Conservation (phyloP, 2,329 filamentous ascomycete genomes). For the Raffaelea deltoideospora region DNA sequence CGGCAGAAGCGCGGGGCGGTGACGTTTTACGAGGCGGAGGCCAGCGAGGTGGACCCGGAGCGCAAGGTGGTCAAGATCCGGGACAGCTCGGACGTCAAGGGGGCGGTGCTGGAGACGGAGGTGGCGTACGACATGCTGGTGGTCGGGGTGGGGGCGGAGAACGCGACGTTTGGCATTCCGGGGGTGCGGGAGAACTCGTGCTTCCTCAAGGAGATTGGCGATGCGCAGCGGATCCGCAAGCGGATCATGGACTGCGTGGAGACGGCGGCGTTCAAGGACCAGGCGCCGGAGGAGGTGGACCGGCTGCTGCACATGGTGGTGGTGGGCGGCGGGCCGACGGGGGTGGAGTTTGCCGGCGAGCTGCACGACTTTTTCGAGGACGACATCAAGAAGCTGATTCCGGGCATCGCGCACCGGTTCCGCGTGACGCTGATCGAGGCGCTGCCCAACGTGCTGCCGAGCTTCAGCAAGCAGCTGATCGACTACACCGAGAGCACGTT, state of each 20-base stretch:
- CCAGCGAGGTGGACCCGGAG: slow-evolving; percentile 85
- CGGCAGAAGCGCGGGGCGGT: slow-evolving; percentile 87
- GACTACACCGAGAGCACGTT: slow-evolving; percentile 99
- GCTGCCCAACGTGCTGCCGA: slow-evolving; percentile 87
- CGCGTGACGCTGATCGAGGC: slow-evolving; percentile 96
- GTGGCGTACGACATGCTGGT: slow-evolving; percentile 98
- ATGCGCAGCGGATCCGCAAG: slow-evolving; percentile 92
- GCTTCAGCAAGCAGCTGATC: slow-evolving; percentile 98
- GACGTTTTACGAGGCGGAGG: slow-evolving; percentile 96
- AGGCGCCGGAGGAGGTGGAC: slow-evolving; percentile 73
- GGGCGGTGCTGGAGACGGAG: slow-evolving; percentile 65
- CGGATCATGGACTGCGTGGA: slow-evolving; percentile 99
- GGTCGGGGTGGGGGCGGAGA: slow-evolving; percentile 92
- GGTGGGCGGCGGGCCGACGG: slow-evolving; percentile 82
- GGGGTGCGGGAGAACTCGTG: slow-evolving; percentile 91
- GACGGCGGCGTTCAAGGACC: slow-evolving; percentile 96
- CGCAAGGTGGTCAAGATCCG: slow-evolving; percentile 78
- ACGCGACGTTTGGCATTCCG: slow-evolving; percentile 94
- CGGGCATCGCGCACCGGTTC: slow-evolving; percentile 89
- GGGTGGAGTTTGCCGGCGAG: slow-evolving; percentile 96
- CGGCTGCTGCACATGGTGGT: slow-evolving; percentile 97
- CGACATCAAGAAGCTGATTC: slow-evolving; percentile 95
- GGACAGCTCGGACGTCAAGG: slow-evolving; percentile 88
- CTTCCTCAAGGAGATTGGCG: slow-evolving; percentile 96
- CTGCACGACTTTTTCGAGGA: slow-evolving; percentile 98